Conservation (phyloP, 441 rosid genomes). For the Erysimum cheiri region DNA sequence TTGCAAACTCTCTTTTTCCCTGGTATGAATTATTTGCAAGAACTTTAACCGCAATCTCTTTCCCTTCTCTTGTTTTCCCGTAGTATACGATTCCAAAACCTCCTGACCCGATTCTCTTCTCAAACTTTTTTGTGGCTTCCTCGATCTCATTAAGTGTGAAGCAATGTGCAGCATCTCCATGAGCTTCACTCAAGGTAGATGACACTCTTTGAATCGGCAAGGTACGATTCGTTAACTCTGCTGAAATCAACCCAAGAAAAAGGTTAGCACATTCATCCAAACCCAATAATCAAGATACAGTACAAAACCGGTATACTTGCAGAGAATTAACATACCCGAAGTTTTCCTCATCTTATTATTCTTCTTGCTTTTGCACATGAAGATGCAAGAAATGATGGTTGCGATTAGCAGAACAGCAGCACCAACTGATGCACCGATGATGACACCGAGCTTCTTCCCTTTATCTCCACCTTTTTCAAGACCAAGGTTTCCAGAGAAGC, state of each 20-base stretch:
- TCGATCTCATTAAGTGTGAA: conserved; percentile 75
- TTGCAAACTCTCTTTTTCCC: conserved; percentile 90
- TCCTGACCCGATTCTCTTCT: conserved; percentile 94
- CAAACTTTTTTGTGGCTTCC: conserved; percentile 79
- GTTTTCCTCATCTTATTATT: conserved; percentile 53
- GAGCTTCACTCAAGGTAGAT: conserved; percentile 65
- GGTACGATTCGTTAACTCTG: conserved; percentile 42
- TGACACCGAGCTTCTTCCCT: conserved; percentile 52
- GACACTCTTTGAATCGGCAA: conserved; percentile 57
- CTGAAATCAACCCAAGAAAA: conserved; percentile 24
- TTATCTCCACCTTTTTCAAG: conserved; percentile 54
- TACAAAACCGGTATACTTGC: background rate
- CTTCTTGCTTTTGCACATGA: conserved; percentile 64
- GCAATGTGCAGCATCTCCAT: conserved; percentile 83
- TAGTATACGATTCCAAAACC: conserved; percentile 95
- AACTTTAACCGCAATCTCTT: conserved; percentile 94
- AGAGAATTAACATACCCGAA: conserved; percentile 30
- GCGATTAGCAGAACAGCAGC: conserved; percentile 73
- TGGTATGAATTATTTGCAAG: conserved; percentile 82
- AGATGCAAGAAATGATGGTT: conserved; percentile 60
- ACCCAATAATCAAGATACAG: conserved; percentile 10
- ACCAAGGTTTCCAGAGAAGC: conserved; percentile 73
- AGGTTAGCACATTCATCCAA: background rate
- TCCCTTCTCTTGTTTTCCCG: conserved; percentile 82
- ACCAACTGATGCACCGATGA: conserved; percentile 75